Percentiles rank a stretch among this genome's conserved stretches.
These are phyloP conservation scores for Xylaria sp. DNA, from an alignment of 2,329 filamentous ascomycete genomes.

Conservation along the genomic window DNA sequence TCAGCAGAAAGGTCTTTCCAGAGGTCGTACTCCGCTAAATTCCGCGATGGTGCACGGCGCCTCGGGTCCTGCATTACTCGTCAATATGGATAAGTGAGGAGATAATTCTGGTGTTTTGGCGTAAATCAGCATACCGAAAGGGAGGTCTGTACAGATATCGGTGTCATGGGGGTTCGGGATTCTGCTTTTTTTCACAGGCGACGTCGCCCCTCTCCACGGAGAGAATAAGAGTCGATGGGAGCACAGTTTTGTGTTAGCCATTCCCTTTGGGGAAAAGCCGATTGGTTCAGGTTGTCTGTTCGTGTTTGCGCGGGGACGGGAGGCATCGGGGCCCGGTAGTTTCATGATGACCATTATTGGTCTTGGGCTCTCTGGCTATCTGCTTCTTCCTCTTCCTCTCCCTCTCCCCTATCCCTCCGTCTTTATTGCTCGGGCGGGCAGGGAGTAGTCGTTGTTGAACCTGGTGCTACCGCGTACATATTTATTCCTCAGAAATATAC, in stretches of 20 bases:
- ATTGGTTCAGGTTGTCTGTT: conserved; percentile 19
- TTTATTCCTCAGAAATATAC: conserved; percentile 36
- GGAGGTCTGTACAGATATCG: conserved; percentile 26
- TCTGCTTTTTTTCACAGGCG: conserved; percentile 12
- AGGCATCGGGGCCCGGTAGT: conserved; percentile 8
- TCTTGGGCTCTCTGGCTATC: background rate
- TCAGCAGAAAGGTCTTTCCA: conserved; percentile 68
- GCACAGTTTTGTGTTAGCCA: background rate
- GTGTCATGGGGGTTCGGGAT: conserved; percentile 14
- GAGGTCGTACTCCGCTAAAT: conserved; percentile 64
- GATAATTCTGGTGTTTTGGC: conserved; percentile 33
- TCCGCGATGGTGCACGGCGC: background rate
- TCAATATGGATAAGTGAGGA: conserved; percentile 23
- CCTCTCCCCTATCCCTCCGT: background rate
- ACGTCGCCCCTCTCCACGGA: conserved; percentile 7
- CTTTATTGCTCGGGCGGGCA: no score
- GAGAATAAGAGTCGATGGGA: conserved; percentile 8
- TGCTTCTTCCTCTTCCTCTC: background rate
- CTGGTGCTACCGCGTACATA: conserved; percentile 33
- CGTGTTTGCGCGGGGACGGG: conserved; percentile 16
- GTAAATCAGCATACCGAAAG: conserved; percentile 31
- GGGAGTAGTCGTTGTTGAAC: conserved; percentile 10
- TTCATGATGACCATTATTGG: conserved; percentile 11
- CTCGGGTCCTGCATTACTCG: conserved; percentile 13
- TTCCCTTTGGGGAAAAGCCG: conserved; percentile 31